Conservation (phyloP, 129 eudicot genomes). For the Centaurea solstitialis region DNA sequence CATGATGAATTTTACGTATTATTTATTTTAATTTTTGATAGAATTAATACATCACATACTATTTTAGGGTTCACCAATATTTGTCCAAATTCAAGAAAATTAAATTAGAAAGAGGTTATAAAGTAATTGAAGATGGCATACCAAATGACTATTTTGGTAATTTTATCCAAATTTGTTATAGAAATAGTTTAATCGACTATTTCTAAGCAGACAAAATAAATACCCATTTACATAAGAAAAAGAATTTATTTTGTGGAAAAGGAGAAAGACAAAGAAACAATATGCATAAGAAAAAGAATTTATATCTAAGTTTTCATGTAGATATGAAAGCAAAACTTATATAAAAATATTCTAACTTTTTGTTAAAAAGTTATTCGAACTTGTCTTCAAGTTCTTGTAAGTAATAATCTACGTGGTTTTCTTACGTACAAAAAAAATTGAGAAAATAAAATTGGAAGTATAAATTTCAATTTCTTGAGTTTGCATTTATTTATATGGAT, state of each 20-base stretch:
- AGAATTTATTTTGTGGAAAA: not conserved
- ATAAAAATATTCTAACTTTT: not conserved
- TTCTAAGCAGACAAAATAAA: too few relatives aligned
- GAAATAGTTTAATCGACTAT: too few relatives aligned
- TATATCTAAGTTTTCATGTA: not conserved
- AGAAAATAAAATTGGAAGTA: too few relatives aligned
- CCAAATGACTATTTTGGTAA: not conserved
- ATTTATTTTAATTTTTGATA: not conserved
- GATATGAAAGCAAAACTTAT: not conserved
- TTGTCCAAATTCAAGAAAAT: not conserved
- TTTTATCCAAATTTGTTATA: too few relatives aligned
- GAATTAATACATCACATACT: not conserved
- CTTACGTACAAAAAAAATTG: not conserved
- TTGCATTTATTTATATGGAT: not conserved
- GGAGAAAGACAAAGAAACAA: not conserved
- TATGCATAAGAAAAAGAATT: too few relatives aligned
- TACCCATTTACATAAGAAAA: too few relatives aligned
- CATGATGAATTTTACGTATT: not conserved
- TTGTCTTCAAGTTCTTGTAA: too few relatives aligned
- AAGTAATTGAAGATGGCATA: not conserved
- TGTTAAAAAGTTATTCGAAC: too few relatives aligned
- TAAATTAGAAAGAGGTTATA: too few relatives aligned
- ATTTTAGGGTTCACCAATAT: not conserved
- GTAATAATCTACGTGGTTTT: not conserved
- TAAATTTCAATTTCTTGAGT: too few relatives aligned